Evolutionary conservation across 2,329 filamentous ascomycete genomes (phyloP), one percentile per base, ranked within the genome.

Genomic region (Truncatella angustata): DNA sequence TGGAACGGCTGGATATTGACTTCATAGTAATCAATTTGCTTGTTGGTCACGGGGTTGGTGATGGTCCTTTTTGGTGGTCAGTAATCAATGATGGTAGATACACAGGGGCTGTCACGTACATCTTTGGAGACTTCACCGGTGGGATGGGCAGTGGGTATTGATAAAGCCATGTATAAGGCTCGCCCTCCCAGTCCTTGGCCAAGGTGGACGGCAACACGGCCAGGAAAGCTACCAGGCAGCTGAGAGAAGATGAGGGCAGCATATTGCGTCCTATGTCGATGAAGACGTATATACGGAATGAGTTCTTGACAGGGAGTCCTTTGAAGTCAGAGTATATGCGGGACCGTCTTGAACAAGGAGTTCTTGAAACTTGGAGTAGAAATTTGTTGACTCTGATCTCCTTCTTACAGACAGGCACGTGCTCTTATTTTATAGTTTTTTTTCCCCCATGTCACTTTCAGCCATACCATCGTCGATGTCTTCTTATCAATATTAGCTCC

Each of bases 61-160:
- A 73, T 62, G 18, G 62, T 58, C 56, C 63, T 68, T 5, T 2
- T 16, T 16, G 7, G 2, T 14, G n/a, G 40, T 43, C 16, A 43
- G 23, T 28, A 12, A 24, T 32, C 7, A 32, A 9, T 32, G 7
- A 7, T 32, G 7, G 14, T 32, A 7, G 14, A 14, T 9, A 14
- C 14, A 32, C 1, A 40, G 3, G n/a, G 2, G 4, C 20, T 16
- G 2, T 16, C 21, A 56, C 72, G 58, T 61, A 78, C 70, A 67
- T 66, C 49, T 69, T 69, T 5, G 70, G 66, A 36, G 68, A 54
- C 56, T 76, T 76, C 3, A 73, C 54, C 1, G 75, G 70, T 4
- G 74, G 70, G 28, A 76, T 73, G 1, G 76, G 75, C 2, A 80
- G 66, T 6, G 74, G 66, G 12, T 67, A 66, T 39, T 70, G 54